Evolutionary conservation across 2,329 filamentous ascomycete genomes (phyloP).

Genomic region (Neobulgaria alba): DNA sequence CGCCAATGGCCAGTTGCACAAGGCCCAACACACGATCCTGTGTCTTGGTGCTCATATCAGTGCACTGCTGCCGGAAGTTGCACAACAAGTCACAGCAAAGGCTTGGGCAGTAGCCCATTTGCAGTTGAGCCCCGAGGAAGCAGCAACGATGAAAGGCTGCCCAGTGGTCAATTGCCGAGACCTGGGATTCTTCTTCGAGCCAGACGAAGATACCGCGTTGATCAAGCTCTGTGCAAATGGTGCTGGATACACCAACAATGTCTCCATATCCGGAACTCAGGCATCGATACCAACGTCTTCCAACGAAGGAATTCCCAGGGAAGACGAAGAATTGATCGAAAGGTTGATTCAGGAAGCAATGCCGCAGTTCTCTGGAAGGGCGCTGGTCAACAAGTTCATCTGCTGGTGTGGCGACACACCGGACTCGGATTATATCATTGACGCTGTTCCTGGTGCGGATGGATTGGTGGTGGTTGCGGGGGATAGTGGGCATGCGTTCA

Average conservation of each 20-base stretch:
- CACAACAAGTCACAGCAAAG: conserved; percentile 34
- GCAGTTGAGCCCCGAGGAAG: conserved; percentile 38
- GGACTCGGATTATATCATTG: conserved; percentile 24
- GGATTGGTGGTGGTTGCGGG: conserved; percentile 35
- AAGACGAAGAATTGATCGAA: conserved; percentile 36
- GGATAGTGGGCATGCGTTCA: conserved; percentile 36
- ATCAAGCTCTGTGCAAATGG: conserved; percentile 44
- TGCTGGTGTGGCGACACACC: conserved; percentile 46
- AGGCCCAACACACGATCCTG: conserved; percentile 33
- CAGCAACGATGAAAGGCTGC: conserved; percentile 36
- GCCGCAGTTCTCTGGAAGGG: conserved; percentile 37
- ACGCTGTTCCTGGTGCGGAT: conserved; percentile 4
- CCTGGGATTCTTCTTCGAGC: conserved; percentile 46
- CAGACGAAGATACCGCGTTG: conserved; percentile 39
- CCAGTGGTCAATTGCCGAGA: conserved; percentile 42
- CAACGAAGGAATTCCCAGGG: conserved; percentile 35
- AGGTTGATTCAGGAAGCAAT: conserved; percentile 37
- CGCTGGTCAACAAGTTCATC: conserved; percentile 38
- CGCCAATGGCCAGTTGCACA: conserved; percentile 29
- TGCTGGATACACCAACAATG: conserved; percentile 29
- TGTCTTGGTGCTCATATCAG: conserved; percentile 37
- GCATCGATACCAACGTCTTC: conserved; percentile 33
- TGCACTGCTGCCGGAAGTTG: conserved; percentile 34
- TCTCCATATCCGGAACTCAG: conserved; percentile 23
- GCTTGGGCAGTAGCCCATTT: conserved; percentile 45